Percentiles rank a stretch among this genome's conserved stretches.
Evolutionary conservation across 2,329 filamentous ascomycete genomes (phyloP).

Genomic region (Periconia macrospinosa): DNA sequence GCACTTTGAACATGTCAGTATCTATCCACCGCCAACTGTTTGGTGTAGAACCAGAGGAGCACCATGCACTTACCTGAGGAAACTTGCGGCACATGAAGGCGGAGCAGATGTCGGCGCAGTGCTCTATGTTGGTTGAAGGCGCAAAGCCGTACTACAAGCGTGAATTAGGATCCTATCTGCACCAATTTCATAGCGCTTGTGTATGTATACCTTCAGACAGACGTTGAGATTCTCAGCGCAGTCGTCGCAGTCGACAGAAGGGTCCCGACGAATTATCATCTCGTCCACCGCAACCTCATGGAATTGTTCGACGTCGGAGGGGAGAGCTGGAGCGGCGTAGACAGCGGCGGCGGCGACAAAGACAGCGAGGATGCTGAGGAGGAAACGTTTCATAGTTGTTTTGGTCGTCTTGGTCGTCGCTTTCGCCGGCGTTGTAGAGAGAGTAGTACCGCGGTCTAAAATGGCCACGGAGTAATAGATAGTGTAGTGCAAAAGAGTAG

Average conservation of each 20-base stretch:
- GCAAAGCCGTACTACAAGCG: conserved; percentile 4
- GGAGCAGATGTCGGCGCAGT: conserved; percentile 1
- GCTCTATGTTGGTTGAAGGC: background rate
- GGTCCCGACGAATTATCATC: conserved; percentile 1
- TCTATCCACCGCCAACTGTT: too few relatives aligned
- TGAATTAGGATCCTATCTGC: too few relatives aligned
- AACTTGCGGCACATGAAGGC: conserved; percentile 6
- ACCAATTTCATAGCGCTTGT: background rate
- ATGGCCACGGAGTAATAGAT: background rate
- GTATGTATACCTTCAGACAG: conserved; percentile 3
- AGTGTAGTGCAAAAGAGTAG: background rate
- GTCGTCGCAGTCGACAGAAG: conserved; percentile 1
- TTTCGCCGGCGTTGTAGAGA: background rate
- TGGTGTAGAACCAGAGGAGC: background rate
- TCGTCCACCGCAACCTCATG: background rate
- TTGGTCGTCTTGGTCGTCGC: background rate
- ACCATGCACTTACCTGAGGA: conserved; percentile 2
- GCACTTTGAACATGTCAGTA: conserved; percentile 1
- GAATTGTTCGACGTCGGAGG: background rate
- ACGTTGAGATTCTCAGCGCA: conserved; percentile 5
- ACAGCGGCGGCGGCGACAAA: background rate
- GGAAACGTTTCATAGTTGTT: conserved; percentile 4
- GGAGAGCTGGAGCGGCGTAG: background rate
- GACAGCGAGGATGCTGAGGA: conserved; percentile 3
- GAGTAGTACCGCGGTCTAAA: background rate